A percentile compares a stretch with the other conserved stretches of the same genome.
Conservation (phyloP, 352 stramenopile species). For the Thraustochytrium sp. region DNA sequence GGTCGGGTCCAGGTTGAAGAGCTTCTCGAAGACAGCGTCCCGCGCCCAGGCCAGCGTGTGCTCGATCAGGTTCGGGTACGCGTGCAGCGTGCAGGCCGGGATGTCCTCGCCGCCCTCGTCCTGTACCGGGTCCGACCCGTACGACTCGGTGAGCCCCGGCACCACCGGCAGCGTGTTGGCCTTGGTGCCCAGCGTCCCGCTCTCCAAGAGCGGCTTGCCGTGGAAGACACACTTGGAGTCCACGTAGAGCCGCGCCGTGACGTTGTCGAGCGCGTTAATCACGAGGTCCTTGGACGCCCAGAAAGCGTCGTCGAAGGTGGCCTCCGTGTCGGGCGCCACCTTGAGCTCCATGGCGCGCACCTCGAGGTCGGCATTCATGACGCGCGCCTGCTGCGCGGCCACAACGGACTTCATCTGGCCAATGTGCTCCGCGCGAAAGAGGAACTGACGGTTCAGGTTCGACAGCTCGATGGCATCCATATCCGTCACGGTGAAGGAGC, state of each 20-base stretch:
- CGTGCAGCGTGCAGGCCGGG: constrained; percentile 98
- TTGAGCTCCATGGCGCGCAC: constrained; percentile 67
- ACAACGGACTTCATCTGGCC: constrained; percentile 86
- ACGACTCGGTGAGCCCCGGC: constrained; percentile 83
- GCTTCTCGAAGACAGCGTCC: constrained; percentile 93
- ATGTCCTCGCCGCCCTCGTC: constrained; percentile 87
- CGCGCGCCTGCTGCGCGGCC: constrained; percentile 75
- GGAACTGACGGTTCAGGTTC: constrained; percentile 96
- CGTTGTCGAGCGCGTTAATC: constrained; percentile 96
- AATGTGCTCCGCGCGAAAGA: constrained; percentile 96
- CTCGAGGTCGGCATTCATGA: constrained; percentile 78
- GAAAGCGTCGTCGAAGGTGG: constrained; percentile 93
- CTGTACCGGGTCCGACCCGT: constrained; percentile 69
- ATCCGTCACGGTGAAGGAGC: constrained; percentile 89
- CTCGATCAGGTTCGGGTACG: constrained; percentile 98
- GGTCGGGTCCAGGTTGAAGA: constrained; percentile 89
- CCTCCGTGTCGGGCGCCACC: constrained; percentile 85
- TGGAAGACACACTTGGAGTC: constrained; percentile 93
- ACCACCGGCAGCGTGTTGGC: constrained; percentile 88
- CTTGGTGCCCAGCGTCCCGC: constrained; percentile 97
- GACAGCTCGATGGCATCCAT: constrained; percentile 99
- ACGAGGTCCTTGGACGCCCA: constrained; percentile 87
- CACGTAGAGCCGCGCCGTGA: constrained; percentile 95
- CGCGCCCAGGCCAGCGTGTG: constrained; percentile 95
- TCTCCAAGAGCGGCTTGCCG: constrained; percentile 94